Evolutionary conservation across 2,329 filamentous ascomycete genomes (phyloP), one percentile per base, ranked within the genome.

Genomic region (Nemania sp.): DNA sequence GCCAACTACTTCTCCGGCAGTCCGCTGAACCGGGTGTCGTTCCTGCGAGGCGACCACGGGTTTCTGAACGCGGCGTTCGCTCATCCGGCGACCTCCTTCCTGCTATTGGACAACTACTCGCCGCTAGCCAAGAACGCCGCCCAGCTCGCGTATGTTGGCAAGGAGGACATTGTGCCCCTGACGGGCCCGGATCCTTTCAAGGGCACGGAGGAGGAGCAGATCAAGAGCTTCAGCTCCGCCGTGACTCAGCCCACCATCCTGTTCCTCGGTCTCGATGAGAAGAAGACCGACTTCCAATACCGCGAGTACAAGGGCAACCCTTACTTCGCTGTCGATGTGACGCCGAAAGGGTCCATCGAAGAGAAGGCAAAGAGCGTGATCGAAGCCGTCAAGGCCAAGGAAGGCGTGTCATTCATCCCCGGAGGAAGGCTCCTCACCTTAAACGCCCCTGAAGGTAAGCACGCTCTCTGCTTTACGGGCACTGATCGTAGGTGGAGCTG

Each of bases 241-340:
- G 78, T 84, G 55, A 86, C 86, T 15, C 76, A 80, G 18, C 89
- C 92, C 2, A 83, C 91, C 64, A 80, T 97, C 53, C 81, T 98
- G 54, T 97, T 98, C 73, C 79, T 98, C 29, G 94, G 94, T 0
- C 76, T 97, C 49, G 87, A 96, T 67, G 92, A 96, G 68, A 76
- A 74, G 67, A 64, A 74, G 17, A 69, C 72, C 32, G 83, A 79
- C 0, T 83, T 90, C 53, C 71, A 80, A 60, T 89, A 88, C 71
- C 87, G 86, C 61, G 86, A 86, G 49, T 96, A 96, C 73, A 84
- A 81, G 35, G 95, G 94, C 2, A 82, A 83, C 50, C 93, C 95
- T 1, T 96, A 88, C 77, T 99, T 98, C 73, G 94, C 93, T 1
- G 75, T 99, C 12, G 95, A 98, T 73, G 84, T 97, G 18, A 96